Percentiles rank a stretch among this genome's conserved stretches.
phyloP scores from a whole-genome alignment of 1,139 yeast species.

The Yamadazyma dendronema region DNA sequence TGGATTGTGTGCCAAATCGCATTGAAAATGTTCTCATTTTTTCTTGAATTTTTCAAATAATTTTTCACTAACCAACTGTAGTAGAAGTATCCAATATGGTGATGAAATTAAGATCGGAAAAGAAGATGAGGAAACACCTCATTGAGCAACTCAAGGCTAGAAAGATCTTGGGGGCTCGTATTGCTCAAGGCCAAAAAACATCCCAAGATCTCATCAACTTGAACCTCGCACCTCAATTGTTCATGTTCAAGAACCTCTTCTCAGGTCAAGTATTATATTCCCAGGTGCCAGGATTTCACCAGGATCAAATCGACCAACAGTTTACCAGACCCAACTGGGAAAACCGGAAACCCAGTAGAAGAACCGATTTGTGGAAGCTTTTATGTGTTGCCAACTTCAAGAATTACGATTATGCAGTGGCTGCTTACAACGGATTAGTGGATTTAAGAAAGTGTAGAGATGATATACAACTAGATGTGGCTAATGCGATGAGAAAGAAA shows the following conservation, averaged over 20 bases:
- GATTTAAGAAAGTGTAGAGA: constrained; percentile 75
- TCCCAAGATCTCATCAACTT: constrained; percentile 28
- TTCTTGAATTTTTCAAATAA: too few species aligned
- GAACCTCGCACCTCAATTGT: constrained; percentile 75
- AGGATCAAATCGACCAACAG: constrained; percentile 69
- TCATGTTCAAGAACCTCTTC: constrained; percentile 78
- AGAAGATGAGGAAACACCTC: constrained; percentile 51
- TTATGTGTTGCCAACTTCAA: constrained; percentile 81
- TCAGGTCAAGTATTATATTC: constrained; percentile 89
- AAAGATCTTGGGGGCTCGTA: constrained; percentile 43
- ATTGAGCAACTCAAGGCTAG: constrained; percentile 47
- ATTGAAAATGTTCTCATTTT: too few species aligned
- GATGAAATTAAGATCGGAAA: constrained; percentile 46
- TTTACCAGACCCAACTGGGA: constrained; percentile 86
- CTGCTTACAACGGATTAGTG: constrained; percentile 73
- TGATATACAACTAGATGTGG: constrained; percentile 53
- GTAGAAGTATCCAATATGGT: neutral
- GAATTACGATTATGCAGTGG: constrained; percentile 63
- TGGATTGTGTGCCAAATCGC: too few species aligned
- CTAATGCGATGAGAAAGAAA: constrained; percentile 67
- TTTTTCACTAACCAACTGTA: too few species aligned
- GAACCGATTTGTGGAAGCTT: constrained; percentile 88
- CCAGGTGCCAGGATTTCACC: constrained; percentile 72
- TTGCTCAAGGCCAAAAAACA: constrained; percentile 41
- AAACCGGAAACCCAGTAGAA: constrained; percentile 72